phyloP scores from a whole-genome alignment of 345 rosid species.

The Ceriops decandra region DNA sequence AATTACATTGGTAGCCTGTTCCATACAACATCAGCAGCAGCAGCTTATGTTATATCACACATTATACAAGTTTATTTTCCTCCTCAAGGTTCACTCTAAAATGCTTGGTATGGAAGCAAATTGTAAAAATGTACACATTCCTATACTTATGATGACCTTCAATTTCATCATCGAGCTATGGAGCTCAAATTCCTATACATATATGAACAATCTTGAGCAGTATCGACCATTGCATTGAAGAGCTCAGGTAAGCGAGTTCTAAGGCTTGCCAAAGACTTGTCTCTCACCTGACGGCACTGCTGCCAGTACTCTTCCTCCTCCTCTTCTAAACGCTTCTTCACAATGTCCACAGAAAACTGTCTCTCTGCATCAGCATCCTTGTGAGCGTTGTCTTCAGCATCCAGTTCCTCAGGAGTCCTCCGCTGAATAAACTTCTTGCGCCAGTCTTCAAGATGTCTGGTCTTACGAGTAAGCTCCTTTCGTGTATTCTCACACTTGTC shows the following conservation, averaged over 20 bases:
- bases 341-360: conserved; percentile 38
- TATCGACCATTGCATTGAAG: conserved; percentile 48
- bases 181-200: conserved; percentile 41
- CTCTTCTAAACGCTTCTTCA: conserved; percentile 55
- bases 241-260: conserved; percentile 70
- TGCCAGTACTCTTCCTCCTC: conserved; percentile 57
- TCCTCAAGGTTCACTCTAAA: background rate
- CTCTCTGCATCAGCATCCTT: conserved; percentile 50
- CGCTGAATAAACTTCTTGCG: conserved; percentile 44
- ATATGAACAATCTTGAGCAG: conserved; percentile 47
- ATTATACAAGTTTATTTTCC: conserved; percentile 1
- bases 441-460: conserved; percentile 65
- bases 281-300: conserved; percentile 70
- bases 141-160: background rate
- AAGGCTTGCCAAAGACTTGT: conserved; percentile 68
- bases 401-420: conserved; percentile 47
- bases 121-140: background rate
- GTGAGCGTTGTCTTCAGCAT: conserved; percentile 36
- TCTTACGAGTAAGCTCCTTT: conserved; percentile 54
- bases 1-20: background rate
- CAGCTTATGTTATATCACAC: background rate
- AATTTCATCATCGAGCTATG: conserved; percentile 1
- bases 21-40: background rate
- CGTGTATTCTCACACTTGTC: conserved; percentile 55
- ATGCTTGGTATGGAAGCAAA: conserved; percentile 2